phyloP scores from a whole-genome alignment of 768 basidiomycete species.

The Lentinus tigrinus region DNA sequence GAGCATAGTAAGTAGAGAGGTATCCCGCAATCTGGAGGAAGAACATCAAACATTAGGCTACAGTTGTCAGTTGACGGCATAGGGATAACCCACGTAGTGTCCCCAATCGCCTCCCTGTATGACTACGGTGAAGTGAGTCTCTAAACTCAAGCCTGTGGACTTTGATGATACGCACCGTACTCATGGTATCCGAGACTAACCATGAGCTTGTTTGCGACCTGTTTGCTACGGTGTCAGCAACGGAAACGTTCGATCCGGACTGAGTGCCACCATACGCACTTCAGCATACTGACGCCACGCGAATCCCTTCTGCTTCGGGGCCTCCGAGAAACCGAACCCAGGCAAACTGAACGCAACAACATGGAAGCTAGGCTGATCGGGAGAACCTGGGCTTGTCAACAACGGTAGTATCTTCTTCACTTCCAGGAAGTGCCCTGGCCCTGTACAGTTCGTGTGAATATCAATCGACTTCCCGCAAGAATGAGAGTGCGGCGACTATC shows the following conservation, averaged over 20 bases:
- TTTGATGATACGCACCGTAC: slow-evolving; percentile 15
- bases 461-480: not conserved
- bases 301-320: slow-evolving; percentile 53
- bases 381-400: slow-evolving; percentile 36
- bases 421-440: slow-evolving; percentile 64
- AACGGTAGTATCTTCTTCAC: slow-evolving; percentile 56
- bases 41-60: not conserved
- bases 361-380: slow-evolving; percentile 55
- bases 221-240: not conserved
- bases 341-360: slow-evolving; percentile 60
- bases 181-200: slow-evolving; percentile 27
- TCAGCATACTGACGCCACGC: slow-evolving; percentile 50
- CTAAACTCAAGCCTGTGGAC: not conserved
- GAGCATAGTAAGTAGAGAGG: slow-evolving; percentile 26
- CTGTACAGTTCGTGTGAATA: slow-evolving; percentile 28
- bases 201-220: slow-evolving; percentile 31
- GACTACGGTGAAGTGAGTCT: slow-evolving; percentile 23
- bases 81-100: slow-evolving; percentile 25
- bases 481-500: too few relatives aligned
- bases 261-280: slow-evolving; percentile 36
- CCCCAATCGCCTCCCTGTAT: slow-evolving; percentile 53
- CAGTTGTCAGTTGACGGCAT: not conserved
- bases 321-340: slow-evolving; percentile 62
- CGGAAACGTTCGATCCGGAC: too few relatives aligned
- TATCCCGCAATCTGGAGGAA: slow-evolving; percentile 25